These are phyloP conservation scores for Alternaria sp. DNA, from an alignment of 2,329 filamentous ascomycete species.

Conservation along the genomic window DNA sequence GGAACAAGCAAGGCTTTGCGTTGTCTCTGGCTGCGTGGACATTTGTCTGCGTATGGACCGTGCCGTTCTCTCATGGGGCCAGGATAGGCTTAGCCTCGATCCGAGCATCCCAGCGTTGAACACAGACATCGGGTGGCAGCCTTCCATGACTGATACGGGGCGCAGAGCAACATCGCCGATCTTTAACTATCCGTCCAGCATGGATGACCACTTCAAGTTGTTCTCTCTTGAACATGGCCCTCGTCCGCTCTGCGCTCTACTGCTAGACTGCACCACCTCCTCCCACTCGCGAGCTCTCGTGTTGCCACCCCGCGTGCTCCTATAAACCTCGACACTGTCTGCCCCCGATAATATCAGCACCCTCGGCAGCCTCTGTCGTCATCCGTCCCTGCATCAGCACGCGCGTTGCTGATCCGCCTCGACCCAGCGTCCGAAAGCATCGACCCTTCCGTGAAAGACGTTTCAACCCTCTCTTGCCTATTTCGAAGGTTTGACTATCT, in stretches of 20 bases:
- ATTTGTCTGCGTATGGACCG: conserved; percentile 4
- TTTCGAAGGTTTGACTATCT: not conserved
- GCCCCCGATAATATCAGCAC: not conserved
- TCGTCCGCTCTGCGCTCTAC: conserved; percentile 2
- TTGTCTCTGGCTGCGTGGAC: not conserved
- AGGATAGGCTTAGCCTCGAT: conserved; percentile 25
- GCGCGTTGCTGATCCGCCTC: conserved; percentile 13
- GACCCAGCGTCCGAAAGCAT: conserved; percentile 5
- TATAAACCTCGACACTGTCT: conserved; percentile 4
- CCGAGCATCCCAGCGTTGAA: conserved; percentile 21
- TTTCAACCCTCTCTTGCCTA: conserved; percentile 9
- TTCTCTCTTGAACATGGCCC: conserved; percentile 11
- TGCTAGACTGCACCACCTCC: not conserved
- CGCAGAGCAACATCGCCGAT: conserved; percentile 33
- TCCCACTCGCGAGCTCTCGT: not conserved
- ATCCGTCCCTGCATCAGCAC: conserved; percentile 26
- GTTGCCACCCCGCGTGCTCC: conserved; percentile 8
- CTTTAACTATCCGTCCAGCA: conserved; percentile 18
- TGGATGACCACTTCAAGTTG: conserved; percentile 29
- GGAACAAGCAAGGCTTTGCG: conserved; percentile 12
- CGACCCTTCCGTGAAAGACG: conserved; percentile 5
- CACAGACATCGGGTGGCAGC: conserved; percentile 25
- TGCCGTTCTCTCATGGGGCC: conserved; percentile 12
- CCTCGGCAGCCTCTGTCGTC: conserved; percentile 8
- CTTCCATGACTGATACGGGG: conserved; percentile 17